These are phyloP conservation scores for Boletus chippewaensis DNA, from an alignment of 1,284 basidiomycete species.

Conservation along the genomic window DNA sequence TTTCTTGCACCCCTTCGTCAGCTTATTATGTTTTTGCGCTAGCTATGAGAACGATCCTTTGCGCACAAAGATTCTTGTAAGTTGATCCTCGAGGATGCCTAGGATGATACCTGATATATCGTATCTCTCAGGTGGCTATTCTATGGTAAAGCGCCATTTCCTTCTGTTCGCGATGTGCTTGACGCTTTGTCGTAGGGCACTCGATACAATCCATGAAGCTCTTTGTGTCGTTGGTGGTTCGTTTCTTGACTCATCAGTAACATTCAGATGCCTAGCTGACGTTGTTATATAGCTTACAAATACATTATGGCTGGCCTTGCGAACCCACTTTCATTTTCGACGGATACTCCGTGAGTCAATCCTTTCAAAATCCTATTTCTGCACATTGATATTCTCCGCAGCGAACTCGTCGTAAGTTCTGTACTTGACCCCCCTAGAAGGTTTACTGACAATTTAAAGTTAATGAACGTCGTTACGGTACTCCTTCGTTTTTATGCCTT, in stretches of 20 bases:
- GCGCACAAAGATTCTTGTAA: background rate
- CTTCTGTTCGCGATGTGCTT: background rate
- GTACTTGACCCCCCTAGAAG: background rate
- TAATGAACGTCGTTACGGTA: constrained; percentile 1
- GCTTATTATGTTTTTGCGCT: background rate
- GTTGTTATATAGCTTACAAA: constrained; percentile 1
- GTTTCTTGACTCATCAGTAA: background rate
- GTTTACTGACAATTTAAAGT: background rate
- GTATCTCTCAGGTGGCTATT: background rate
- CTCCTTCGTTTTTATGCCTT: background rate
- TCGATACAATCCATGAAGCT: background rate
- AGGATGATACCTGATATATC: background rate
- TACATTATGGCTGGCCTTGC: background rate
- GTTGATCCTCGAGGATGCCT: background rate
- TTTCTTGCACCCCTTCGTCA: background rate
- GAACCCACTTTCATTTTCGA: background rate
- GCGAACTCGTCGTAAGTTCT: constrained; percentile 5
- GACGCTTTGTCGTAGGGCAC: background rate
- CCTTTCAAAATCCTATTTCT: too few relatives aligned
- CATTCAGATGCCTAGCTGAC: background rate
- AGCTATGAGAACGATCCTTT: background rate
- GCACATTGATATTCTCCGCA: background rate
- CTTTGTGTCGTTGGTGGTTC: background rate
- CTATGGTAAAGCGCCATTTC: background rate
- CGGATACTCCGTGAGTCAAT: background rate